Conservation (phyloP, 306 rosid genomes). For the Pterocarpus macrocarpus region DNA sequence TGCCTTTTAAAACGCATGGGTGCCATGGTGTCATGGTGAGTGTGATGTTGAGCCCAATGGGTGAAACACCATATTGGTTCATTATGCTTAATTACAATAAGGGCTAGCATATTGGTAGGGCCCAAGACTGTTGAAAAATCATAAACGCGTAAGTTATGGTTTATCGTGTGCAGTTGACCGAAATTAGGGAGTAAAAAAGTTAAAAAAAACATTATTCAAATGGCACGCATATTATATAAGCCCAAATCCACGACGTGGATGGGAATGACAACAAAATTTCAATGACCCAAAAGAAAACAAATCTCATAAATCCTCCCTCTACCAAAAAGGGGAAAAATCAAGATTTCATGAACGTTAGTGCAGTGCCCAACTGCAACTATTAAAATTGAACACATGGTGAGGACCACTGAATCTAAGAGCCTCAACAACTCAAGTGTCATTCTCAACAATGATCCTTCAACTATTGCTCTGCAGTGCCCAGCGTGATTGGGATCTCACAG, state of each 20-base stretch:
- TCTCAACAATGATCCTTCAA: slow-evolving; percentile 15
- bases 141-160: too few relatives aligned
- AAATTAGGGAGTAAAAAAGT: too few relatives aligned
- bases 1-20: too few relatives aligned
- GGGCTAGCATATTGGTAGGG: too few relatives aligned
- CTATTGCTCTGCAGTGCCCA: slow-evolving; percentile 7
- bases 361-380: neutral
- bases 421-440: neutral
- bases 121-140: too few relatives aligned
- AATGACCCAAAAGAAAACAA: neutral
- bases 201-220: too few relatives aligned
- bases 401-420: slow-evolving; percentile 12
- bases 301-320: neutral
- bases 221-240: neutral
- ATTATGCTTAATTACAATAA: too few relatives aligned
- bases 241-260: neutral
- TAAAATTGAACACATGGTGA: slow-evolving; percentile 22
- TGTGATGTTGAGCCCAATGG: too few relatives aligned
- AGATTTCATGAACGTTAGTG: slow-evolving; percentile 7
- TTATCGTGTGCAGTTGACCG: too few relatives aligned
- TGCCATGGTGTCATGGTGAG: too few relatives aligned
- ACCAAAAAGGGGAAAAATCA: neutral
- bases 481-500: neutral
- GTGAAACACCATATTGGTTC: too few relatives aligned
- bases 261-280: neutral